Evolutionary conservation across 2,329 filamentous ascomycete species (phyloP), one percentile per base, ranked within the genome.

Genomic region (Aureobasidium sp.): DNA sequence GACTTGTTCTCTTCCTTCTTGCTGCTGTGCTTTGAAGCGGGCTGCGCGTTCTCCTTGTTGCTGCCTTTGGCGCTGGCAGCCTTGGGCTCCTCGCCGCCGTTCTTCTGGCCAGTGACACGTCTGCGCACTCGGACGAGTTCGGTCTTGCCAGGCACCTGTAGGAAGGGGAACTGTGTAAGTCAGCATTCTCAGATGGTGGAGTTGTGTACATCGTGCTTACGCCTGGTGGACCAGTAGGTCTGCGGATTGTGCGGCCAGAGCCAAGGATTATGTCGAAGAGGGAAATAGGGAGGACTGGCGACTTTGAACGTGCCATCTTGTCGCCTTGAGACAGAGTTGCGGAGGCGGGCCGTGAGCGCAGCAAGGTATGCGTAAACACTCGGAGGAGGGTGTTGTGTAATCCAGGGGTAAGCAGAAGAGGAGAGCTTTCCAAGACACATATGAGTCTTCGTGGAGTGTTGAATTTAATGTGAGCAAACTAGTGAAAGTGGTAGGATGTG

Each of bases 181-280:
- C 57, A 60, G 46, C 26, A 50, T 60, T 39, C 36, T 51, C 36
- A 51, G 36, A 42, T 3, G 46, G 17, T 34, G 42, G n/a, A 15
- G 42, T 20, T 5, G n/a, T 7, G 3, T 10, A 17, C 23, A n/a
- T 36, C 5, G 32, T 29, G 44, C 55, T 63, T 48, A 63, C 62
- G 9, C 62, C 62, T 59, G 55, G 62, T 5, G 62, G 53, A 8
- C 55, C 55, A 13, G 32, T 46, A 13, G 17, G 17, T 50, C 39
- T 39, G 48, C 62, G 62, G 23, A 63, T 63, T 4, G 55, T 60
- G 29, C 62, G 53, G 15, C 55, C 62, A 20, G 51, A 46, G 34
- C 58, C 55, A 6, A 58, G 46, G 50, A 64, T 63, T 20, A 64
- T 37, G 37, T 64, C 63, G 20, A 63, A 52, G 29, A 64, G 57